Base-by-base conservation (phyloP, 352 stramenopile species). In the Paralagenidium karlingii region DNA sequence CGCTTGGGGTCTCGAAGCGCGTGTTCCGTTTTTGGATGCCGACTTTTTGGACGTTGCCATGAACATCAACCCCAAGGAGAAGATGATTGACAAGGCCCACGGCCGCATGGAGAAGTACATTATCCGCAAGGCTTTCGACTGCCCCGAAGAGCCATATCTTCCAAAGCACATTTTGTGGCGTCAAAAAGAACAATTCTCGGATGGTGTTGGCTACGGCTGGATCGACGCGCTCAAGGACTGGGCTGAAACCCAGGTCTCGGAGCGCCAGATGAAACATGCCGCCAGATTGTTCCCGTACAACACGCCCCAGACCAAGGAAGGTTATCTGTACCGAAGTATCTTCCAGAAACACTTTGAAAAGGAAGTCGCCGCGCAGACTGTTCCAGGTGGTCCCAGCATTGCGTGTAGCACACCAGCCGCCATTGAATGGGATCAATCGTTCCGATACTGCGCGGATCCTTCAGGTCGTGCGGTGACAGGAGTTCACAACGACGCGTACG, bases 131-230 rank as follows among this genome's bases (percentile, higher is more conserved):
- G 95, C 95, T 6, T 99, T 99, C 53, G 78, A 99, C 60, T 96
- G 95, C 40, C 80, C 88, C 19, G 94, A 98, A 51, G 66, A 98
- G 49, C 94, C 94, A 24, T 99, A 99, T 68, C 65, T 99, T 46
- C 96, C 96, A 5, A 53, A 95, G 28, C 74, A 98, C 40, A 98
- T 99, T 50, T 73, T 99, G 45, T 99, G 95, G 94, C 88, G 96
- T 52, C 95, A 99, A 71, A 99, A 99, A 71, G 96, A 99, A 69
- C 95, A 99, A 75, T 99, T 99, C 55, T 98, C 88, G 73, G 96
- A 99, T 55, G 96, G 95, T 50, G 96, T 99, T 13, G 96, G 96
- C 43, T 99, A 99, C 60, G 92, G 92, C 44, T 99, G 96, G 96
- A 98, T 99, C 49, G 96, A 99, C 58, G 81, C 81, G 53, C 75